These are phyloP conservation scores for Castanopsis chinensis DNA, from an alignment of 306 rosid genomes.

Conservation along the genomic window DNA sequence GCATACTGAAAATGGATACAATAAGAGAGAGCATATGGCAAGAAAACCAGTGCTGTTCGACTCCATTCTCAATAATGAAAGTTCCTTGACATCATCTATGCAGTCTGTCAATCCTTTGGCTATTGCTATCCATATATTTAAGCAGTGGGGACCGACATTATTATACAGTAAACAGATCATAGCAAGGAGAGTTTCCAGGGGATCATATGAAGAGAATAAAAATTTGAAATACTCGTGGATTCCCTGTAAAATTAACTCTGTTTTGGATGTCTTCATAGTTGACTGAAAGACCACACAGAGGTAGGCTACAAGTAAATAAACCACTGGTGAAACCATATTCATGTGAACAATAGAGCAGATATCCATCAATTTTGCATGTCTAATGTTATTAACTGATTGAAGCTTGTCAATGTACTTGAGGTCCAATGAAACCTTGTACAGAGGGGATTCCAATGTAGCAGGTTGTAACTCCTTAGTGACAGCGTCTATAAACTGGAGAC, in stretches of 20 bases:
- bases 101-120: constrained; percentile 50
- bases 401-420: constrained; percentile 42
- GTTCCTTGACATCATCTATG: constrained; percentile 38
- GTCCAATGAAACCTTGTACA: constrained; percentile 65
- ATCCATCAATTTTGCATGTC: constrained; percentile 32
- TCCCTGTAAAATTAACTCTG: constrained; percentile 34
- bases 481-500: constrained; percentile 54
- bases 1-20: constrained; percentile 59
- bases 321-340: constrained; percentile 81
- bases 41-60: constrained; percentile 36
- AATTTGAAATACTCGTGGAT: constrained; percentile 47
- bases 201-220: constrained; percentile 55
- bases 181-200: constrained; percentile 48
- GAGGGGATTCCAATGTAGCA: constrained; percentile 73
- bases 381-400: constrained; percentile 32
- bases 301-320: constrained; percentile 59
- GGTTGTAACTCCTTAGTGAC: constrained; percentile 58
- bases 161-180: constrained; percentile 50
- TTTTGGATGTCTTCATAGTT: constrained; percentile 24
- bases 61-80: constrained; percentile 35
- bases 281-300: constrained; percentile 48
- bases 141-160: constrained; percentile 41
- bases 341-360: constrained; percentile 43
- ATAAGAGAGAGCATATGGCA: constrained; percentile 49
- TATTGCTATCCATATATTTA: constrained; percentile 59